Conservation (phyloP, 2,329 filamentous ascomycete species). For the Cladobotryum protrusum region DNA sequence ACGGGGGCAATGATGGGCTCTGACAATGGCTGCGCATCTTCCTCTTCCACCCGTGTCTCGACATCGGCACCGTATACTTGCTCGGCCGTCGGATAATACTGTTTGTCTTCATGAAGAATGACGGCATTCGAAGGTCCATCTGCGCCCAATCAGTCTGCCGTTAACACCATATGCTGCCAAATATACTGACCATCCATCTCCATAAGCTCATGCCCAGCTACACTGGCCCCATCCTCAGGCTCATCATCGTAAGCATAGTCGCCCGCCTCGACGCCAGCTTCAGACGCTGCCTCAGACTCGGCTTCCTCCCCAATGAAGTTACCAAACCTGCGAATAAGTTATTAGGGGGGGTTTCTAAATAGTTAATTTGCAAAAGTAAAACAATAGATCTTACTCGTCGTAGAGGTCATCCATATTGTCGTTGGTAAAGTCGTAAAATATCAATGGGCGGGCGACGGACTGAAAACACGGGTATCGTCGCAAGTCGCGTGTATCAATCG, state of each 20-base stretch:
- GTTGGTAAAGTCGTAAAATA: slow-evolving; percentile 13
- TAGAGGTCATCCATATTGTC: slow-evolving; percentile 85
- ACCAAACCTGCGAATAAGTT: slow-evolving; percentile 62
- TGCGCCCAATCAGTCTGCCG: slow-evolving; percentile 19
- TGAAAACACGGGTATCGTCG: slow-evolving; percentile 12
- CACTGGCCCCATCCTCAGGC: slow-evolving; percentile 53
- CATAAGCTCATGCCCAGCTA: slow-evolving; percentile 79
- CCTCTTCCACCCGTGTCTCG: slow-evolving; percentile 92
- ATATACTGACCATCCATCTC: slow-evolving; percentile 67
- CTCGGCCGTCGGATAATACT: slow-evolving; percentile 97
- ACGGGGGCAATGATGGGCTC: slow-evolving; percentile 92
- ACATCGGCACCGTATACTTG: slow-evolving; percentile 94
- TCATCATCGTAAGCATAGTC: slow-evolving; percentile 81
- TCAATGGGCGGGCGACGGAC: slow-evolving; percentile 18
- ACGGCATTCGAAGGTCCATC: slow-evolving; percentile 91
- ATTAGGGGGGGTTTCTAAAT: neutral
- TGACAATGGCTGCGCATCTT: slow-evolving; percentile 87
- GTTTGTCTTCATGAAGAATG: slow-evolving; percentile 97
- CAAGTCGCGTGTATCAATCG: slow-evolving; percentile 12
- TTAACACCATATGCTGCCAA: neutral
- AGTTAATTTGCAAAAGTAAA: neutral
- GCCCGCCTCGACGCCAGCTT: slow-evolving; percentile 65
- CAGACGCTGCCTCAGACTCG: slow-evolving; percentile 78
- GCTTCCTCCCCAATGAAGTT: slow-evolving; percentile 95
- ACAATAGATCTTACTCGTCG: slow-evolving; percentile 63